Percentiles rank a stretch among this genome's conserved stretches.
These are phyloP conservation scores for Lecanicillium sp. DNA, from an alignment of 2,329 filamentous ascomycete species.

Conservation along the genomic window DNA sequence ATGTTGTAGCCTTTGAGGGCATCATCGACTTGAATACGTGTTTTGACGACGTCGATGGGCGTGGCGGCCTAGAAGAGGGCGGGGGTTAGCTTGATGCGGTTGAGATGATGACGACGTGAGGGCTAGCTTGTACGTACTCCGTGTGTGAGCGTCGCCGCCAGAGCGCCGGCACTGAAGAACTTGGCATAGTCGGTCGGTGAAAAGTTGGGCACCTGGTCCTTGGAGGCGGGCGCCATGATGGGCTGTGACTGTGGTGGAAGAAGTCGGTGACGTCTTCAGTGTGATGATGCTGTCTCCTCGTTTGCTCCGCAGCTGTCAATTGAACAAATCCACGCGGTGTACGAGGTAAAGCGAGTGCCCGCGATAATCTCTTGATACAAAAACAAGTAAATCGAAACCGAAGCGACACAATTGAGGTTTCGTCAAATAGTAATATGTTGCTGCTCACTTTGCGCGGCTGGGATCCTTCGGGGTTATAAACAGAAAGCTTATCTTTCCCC, in stretches of 20 bases:
- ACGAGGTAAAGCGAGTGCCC: too few relatives aligned
- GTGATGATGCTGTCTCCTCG: too few relatives aligned
- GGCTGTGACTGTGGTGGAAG: background rate
- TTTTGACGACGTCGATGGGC: conserved; percentile 70
- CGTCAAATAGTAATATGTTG: too few relatives aligned
- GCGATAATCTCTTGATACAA: too few relatives aligned
- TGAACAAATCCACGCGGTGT: too few relatives aligned
- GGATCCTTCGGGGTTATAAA: too few relatives aligned
- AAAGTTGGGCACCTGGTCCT: conserved; percentile 31
- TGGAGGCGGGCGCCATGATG: conserved; percentile 19
- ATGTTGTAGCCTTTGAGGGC: conserved; percentile 77
- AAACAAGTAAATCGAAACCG: too few relatives aligned
- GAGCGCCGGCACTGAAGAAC: conserved; percentile 45
- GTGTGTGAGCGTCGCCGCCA: conserved; percentile 44
- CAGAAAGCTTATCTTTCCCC: too few relatives aligned
- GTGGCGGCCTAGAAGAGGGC: conserved; percentile 35
- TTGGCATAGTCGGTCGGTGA: conserved; percentile 38
- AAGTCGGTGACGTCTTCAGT: too few relatives aligned
- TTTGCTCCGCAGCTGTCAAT: too few relatives aligned
- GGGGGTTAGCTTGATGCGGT: background rate
- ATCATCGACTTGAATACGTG: conserved; percentile 84
- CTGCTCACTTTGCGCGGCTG: too few relatives aligned
- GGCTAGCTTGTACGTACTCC: conserved; percentile 28
- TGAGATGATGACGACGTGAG: background rate
- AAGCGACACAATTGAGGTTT: too few relatives aligned